phyloP scores from a whole-genome alignment of 2,329 filamentous ascomycete genomes.

The Alternaria gansuensis region DNA sequence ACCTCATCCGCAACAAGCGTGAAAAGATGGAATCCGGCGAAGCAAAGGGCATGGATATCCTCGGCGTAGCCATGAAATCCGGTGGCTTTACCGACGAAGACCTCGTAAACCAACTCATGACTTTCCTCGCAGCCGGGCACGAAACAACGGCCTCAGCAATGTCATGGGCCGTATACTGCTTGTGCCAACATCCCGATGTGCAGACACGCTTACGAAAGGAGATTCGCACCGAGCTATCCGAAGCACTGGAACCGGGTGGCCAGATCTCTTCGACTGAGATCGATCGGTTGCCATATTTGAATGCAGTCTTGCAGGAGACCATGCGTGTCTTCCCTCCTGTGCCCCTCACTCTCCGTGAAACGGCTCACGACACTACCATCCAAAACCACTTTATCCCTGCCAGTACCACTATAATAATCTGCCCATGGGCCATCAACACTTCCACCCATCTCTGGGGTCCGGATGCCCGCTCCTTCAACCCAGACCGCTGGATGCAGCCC shows the following conservation, averaged over 20 bases:
- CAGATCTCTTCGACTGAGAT: conserved; percentile 66
- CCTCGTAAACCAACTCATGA: conserved; percentile 90
- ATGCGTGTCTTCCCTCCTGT: conserved; percentile 78
- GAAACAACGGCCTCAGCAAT: conserved; percentile 66
- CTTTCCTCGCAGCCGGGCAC: conserved; percentile 77
- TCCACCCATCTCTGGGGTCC: conserved; percentile 75
- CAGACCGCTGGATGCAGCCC: conserved; percentile 64
- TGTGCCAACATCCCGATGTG: conserved; percentile 60
- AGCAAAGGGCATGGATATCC: conserved; percentile 71
- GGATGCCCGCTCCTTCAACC: conserved; percentile 78
- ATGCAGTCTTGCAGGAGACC: conserved; percentile 80
- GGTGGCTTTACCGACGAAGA: conserved; percentile 80
- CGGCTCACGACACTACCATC: conserved; percentile 71
- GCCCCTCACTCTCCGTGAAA: conserved; percentile 72
- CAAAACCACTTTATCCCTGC: conserved; percentile 72
- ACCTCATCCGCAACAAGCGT: conserved; percentile 77
- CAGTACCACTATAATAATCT: conserved; percentile 73
- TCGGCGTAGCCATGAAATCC: conserved; percentile 80
- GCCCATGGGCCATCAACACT: conserved; percentile 74
- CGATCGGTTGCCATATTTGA: conserved; percentile 76
- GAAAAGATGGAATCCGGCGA: conserved; percentile 59
- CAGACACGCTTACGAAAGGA: conserved; percentile 62
- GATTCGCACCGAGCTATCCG: conserved; percentile 58
- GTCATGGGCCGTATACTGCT: conserved; percentile 64
- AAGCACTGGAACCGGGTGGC: conserved; percentile 49